These are phyloP conservation scores for Echria macrotheca DNA, from an alignment of 495 filamentous ascomycete genomes.

Conservation along the genomic window DNA sequence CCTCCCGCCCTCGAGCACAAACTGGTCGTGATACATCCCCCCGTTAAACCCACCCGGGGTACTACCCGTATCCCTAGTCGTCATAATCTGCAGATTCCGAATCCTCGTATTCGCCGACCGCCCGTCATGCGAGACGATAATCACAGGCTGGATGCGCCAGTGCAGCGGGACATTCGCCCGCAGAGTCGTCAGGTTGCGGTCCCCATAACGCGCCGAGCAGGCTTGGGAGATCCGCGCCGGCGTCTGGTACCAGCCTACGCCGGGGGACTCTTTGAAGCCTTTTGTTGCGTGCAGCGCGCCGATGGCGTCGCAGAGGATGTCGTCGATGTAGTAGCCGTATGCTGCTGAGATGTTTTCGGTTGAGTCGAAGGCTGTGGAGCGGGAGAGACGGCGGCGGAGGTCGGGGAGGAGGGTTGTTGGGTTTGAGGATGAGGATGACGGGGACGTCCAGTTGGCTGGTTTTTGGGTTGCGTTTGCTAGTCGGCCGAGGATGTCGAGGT, in stretches of 20 bases:
- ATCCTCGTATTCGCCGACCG: conserved; percentile 11
- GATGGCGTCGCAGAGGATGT: conserved; percentile 13
- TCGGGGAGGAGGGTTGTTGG: conserved; percentile 7
- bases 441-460: neutral
- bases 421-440: neutral
- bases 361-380: conserved; percentile 17
- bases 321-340: conserved; percentile 21
- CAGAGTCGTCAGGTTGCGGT: neutral
- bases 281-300: conserved; percentile 12
- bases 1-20: conserved; percentile 14
- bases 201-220: conserved; percentile 13
- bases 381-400: conserved; percentile 13
- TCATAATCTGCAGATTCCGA: conserved; percentile 12
- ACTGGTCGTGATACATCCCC: conserved; percentile 21
- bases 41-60: conserved; percentile 10
- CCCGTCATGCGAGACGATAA: conserved; percentile 15
- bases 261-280: conserved; percentile 15
- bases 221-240: conserved; percentile 9
- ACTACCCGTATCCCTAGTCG: conserved; percentile 2
- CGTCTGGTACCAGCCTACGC: conserved; percentile 17
- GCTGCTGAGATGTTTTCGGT: conserved; percentile 15
- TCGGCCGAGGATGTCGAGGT: conserved; percentile 4
- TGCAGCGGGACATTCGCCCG: conserved; percentile 14
- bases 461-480: neutral
- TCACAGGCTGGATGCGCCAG: conserved; percentile 17